Evolutionary conservation across 116 monocot genomes (phyloP), one percentile per base, ranked within the genome.

Genomic region (Iris pallida): DNA sequence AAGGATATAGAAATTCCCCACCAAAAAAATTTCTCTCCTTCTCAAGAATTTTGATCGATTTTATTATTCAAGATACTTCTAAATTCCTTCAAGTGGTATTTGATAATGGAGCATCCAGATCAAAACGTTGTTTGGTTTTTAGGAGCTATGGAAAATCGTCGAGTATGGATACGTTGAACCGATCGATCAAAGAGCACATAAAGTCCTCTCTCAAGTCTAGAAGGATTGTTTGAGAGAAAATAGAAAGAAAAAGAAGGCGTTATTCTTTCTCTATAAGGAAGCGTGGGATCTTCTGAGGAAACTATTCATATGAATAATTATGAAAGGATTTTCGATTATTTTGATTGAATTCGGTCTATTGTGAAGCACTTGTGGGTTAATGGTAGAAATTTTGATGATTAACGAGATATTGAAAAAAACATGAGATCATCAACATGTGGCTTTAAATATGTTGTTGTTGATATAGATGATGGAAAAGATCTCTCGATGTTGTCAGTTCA

Each of bases 171-270:
- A 13, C n/a, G 55, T 55, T 55, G 55, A 55, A 13, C 13, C n/a
- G 4, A 15, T 15, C 7, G 55, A 55, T 55, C 55, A 13, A 15
- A 15, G 8, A 55, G n/a, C 55, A 13, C 13, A 4, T 55, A 15
- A 5, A 55, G n/a, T 12, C 14, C 55, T 55, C n/a, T 13, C 55
- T 55, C 55, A 13, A 55, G n/a, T 15, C 7, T 15, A 55, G 55
- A 55, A 55, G n/a, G 55, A 55, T 4, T 7, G 55, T 55, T 55
- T 55, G 18, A 59, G 59, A 15, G 59, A 59, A 11, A 59, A 20
- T 11, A 59, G 20, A 20, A 59, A 59, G 59, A 59, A 20, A 11
- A 59, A 59, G 20, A 20, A 48, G 9, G 47, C 59, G 2, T 19
- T 59, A 5, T 59, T 7, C 11, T 59, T 20, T 11, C 16, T 59